Percentiles rank a stretch among this genome's conserved stretches.
These are phyloP conservation scores for Debaryomyces subglobosus DNA, from an alignment of 1,139 yeast species.

Conservation along the genomic window DNA sequence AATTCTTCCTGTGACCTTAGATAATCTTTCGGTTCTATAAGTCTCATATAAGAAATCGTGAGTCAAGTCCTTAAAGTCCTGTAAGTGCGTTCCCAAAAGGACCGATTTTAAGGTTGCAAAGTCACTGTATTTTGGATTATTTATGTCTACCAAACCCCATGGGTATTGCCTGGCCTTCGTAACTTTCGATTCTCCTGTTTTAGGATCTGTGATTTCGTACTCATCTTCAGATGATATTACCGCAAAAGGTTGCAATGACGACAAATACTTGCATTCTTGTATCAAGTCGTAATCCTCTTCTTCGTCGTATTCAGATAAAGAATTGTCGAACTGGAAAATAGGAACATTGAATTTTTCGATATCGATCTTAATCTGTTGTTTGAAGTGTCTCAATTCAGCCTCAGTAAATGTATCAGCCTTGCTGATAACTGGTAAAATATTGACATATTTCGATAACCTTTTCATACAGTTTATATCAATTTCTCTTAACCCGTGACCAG, in stretches of 20 bases:
- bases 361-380: constrained; percentile 63
- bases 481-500: constrained; percentile 79
- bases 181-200: constrained; percentile 53
- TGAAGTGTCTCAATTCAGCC: constrained; percentile 65
- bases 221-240: constrained; percentile 72
- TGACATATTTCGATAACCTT: constrained; percentile 76
- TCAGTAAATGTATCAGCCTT: constrained; percentile 87
- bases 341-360: constrained; percentile 79
- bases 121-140: constrained; percentile 82
- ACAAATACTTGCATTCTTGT: constrained; percentile 77
- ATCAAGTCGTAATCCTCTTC: constrained; percentile 73
- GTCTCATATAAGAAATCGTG: constrained; percentile 90
- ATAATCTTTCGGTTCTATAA: constrained; percentile 86
- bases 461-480: constrained; percentile 78
- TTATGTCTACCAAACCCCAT: constrained; percentile 88
- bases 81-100: constrained; percentile 86
- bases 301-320: constrained; percentile 50
- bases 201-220: constrained; percentile 52
- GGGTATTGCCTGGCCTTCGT: constrained; percentile 88
- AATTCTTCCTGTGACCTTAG: constrained; percentile 43
- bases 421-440: constrained; percentile 84
- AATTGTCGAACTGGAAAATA: constrained; percentile 70
- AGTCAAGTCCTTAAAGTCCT: constrained; percentile 90
- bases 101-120: constrained; percentile 83
- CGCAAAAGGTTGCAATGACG: constrained; percentile 84